phyloP scores from a whole-genome alignment of 2,329 filamentous ascomycete genomes.

The Cytospora piceicola region DNA sequence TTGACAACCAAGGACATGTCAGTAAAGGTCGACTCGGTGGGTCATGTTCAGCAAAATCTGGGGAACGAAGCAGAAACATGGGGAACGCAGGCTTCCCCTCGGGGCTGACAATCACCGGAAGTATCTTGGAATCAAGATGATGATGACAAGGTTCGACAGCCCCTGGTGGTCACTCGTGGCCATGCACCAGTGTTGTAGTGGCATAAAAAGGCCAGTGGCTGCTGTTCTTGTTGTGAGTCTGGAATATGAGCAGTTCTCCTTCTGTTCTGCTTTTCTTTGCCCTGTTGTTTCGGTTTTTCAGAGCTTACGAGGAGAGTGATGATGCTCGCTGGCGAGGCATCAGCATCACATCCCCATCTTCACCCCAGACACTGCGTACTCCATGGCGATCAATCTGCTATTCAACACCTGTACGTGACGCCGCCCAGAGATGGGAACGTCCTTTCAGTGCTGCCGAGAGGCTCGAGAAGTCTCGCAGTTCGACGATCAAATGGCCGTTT shows the following conservation, averaged over 20 bases:
- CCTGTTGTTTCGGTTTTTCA: not conserved
- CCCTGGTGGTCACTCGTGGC: slow-evolving; percentile 13
- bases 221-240: not conserved
- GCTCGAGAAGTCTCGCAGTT: not conserved
- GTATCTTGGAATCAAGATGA: not conserved
- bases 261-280: not conserved
- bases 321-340: not conserved
- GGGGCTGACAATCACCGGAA: slow-evolving; percentile 19
- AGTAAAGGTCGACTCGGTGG: slow-evolving; percentile 11
- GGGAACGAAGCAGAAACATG: slow-evolving; percentile 3
- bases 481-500: not conserved
- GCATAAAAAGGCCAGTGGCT: slow-evolving; percentile 14
- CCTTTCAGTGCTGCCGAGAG: not conserved
- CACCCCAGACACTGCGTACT: not conserved
- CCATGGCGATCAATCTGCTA: not conserved
- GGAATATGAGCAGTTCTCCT: not conserved
- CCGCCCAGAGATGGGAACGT: not conserved
- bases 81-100: slow-evolving; percentile 16
- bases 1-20: not conserved
- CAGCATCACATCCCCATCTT: not conserved
- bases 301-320: not conserved
- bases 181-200: not conserved
- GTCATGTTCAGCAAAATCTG: slow-evolving; percentile 15
- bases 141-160: slow-evolving; percentile 5
- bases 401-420: not conserved